A percentile compares a stretch with the other conserved stretches of the same genome.
Conservation (phyloP, 2,329 filamentous ascomycete genomes). For the Ophiostoma piceae region DNA sequence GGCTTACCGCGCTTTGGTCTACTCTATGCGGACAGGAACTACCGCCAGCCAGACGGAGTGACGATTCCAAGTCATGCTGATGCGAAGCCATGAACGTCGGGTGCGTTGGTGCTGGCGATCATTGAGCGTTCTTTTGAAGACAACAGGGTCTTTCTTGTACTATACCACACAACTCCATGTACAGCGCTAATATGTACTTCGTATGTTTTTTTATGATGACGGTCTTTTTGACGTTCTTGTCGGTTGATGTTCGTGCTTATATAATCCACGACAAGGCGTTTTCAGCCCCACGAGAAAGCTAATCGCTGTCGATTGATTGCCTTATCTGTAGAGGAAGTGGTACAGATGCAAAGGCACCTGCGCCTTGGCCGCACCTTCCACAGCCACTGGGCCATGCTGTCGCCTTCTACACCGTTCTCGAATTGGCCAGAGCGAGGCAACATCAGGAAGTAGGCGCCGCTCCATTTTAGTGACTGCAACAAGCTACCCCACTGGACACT, state of each 20-base stretch:
- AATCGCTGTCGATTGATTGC: not conserved
- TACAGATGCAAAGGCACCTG: not conserved
- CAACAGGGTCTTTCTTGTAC: not conserved
- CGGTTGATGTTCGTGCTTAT: not conserved
- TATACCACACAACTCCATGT: not conserved
- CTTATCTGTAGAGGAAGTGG: not conserved
- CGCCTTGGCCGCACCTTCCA: not conserved
- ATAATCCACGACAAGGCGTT: not conserved
- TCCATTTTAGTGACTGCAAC: not conserved
- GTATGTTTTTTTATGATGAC: not conserved
- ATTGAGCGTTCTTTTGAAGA: not conserved
- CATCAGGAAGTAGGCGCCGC: not conserved
- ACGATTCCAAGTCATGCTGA: constrained; percentile 8
- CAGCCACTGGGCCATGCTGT: not conserved
- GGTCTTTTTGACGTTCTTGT: not conserved
- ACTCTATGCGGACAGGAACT: constrained; percentile 47
- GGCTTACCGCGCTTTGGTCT: constrained; percentile 39
- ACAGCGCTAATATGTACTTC: not conserved
- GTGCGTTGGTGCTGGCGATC: not conserved
- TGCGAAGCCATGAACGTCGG: not conserved
- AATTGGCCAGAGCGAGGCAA: not conserved
- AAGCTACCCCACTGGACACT: constrained; percentile 12
- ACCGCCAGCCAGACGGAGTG: constrained; percentile 39
- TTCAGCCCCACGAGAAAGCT: not conserved
- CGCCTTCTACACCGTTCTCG: constrained; percentile 5